A percentile compares a stretch with the other conserved stretches of the same genome.
Evolutionary conservation across 495 filamentous ascomycete species (phyloP).

Genomic region (Trichoderma orchidacearum): DNA sequence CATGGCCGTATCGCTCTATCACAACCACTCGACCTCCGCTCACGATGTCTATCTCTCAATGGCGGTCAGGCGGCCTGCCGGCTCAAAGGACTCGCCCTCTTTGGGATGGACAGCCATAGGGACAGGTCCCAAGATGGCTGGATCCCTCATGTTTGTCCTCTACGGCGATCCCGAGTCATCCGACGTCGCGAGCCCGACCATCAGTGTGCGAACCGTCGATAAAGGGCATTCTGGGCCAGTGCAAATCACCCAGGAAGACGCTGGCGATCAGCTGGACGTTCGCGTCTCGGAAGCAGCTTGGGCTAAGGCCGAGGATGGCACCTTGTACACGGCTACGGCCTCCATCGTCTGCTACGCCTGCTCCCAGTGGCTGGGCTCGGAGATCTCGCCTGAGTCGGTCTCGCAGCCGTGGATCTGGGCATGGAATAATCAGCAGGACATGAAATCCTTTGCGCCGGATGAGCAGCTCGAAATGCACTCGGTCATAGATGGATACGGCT

Average conservation of each 20-base stretch:
- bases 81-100: neutral
- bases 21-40: constrained; percentile 10
- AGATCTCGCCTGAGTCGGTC: constrained; percentile 3
- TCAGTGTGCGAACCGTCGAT: constrained; percentile 14
- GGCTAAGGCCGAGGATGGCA: neutral
- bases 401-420: constrained; percentile 20
- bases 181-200: constrained; percentile 5
- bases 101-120: constrained; percentile 18
- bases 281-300: neutral
- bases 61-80: constrained; percentile 5
- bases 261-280: neutral
- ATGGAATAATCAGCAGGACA: constrained; percentile 14
- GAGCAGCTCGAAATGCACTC: constrained; percentile 12
- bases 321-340: constrained; percentile 6
- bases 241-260: neutral
- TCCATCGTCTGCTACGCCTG: constrained; percentile 12
- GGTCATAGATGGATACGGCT: constrained; percentile 8
- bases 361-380: constrained; percentile 4
- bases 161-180: constrained; percentile 13
- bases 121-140: constrained; percentile 13
- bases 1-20: constrained; percentile 6
- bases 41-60: constrained; percentile 12
- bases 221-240: constrained; percentile 12
- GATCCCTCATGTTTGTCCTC: constrained; percentile 17
- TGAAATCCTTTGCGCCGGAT: constrained; percentile 4